A percentile compares a stretch with the other conserved stretches of the same genome.
phyloP scores from a whole-genome alignment of 2,329 filamentous ascomycete species.

The Fusarium equiseti region DNA sequence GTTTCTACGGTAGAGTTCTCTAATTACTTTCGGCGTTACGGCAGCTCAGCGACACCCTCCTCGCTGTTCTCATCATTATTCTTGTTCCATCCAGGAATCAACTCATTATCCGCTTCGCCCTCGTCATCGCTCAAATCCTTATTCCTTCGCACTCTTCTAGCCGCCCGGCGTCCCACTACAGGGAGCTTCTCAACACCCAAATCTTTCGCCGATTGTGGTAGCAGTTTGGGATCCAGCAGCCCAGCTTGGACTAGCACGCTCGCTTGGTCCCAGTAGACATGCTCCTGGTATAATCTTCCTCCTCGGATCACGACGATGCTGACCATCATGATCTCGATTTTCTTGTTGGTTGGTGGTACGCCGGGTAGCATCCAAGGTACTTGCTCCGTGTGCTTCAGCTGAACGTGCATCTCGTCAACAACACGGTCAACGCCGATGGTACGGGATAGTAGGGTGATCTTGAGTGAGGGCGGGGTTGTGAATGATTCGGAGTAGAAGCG shows the following conservation, averaged over 20 bases:
- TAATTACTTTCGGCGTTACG: not conserved
- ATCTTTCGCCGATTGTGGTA: slow-evolving; percentile 53
- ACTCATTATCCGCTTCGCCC: slow-evolving; percentile 58
- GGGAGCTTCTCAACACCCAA: slow-evolving; percentile 54
- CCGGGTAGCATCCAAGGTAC: slow-evolving; percentile 73
- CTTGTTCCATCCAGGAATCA: slow-evolving; percentile 55
- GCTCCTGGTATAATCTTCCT: slow-evolving; percentile 71
- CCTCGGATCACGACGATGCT: slow-evolving; percentile 70
- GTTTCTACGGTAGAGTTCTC: too few relatives aligned
- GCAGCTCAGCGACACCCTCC: not conserved
- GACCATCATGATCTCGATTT: slow-evolving; percentile 68
- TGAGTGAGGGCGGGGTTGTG: slow-evolving; percentile 70
- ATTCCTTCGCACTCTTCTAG: slow-evolving; percentile 51
- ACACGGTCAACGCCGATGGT: slow-evolving; percentile 74
- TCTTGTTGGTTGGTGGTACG: slow-evolving; percentile 65
- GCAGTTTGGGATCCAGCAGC: slow-evolving; percentile 59
- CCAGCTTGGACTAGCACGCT: slow-evolving; percentile 71
- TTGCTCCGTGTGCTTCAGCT: slow-evolving; percentile 67
- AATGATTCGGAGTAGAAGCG: slow-evolving; percentile 76
- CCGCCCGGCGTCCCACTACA: slow-evolving; percentile 56
- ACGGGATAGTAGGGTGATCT: slow-evolving; percentile 71
- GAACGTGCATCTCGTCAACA: slow-evolving; percentile 71
- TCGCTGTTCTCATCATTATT: not conserved
- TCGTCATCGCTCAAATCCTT: slow-evolving; percentile 49
- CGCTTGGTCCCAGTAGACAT: slow-evolving; percentile 74